Evolutionary conservation across 2,329 filamentous ascomycete genomes (phyloP), one percentile per base, ranked within the genome.

Genomic region (Aureobasidium vineae): DNA sequence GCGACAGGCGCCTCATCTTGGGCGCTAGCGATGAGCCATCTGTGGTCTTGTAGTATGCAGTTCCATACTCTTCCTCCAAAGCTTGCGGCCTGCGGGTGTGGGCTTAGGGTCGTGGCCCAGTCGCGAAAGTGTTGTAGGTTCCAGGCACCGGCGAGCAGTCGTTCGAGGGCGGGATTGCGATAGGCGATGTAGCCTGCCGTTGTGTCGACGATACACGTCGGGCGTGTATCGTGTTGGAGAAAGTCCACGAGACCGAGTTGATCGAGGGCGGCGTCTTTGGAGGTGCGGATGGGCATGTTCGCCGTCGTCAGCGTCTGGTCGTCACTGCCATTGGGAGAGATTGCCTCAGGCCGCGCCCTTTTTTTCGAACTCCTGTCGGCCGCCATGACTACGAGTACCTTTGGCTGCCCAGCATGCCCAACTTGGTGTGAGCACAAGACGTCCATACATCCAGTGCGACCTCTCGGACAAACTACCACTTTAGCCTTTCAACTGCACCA

Each of bases 51-150:
- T n/a, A 43, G 47, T 13, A 26, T 43, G 47, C 53, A 60, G 6
- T 41, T 61, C 64, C 64, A 66, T 19, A 19, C 23, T 52, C 43
- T 60, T 61, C 53, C 64, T 28, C 45, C 54, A 21, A 43, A 66
- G 13, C 2, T 26, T 1, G 21, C 13, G 11, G 26, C 7, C 11
- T n/a, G 26, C 10, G 38, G n/a, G 6, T 26, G 3, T 2, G 23
- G 26, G 6, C 11, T 60, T 8, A 66, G 21, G 8, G 64, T 31
- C 13, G 43, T 21, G 11, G 56, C 45, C 64, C 64, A 66, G n/a
- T 33, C 36, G 45, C 38, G 23, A 19, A 60, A 59, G 41, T 40
- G n/a, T 6, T 33, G 49, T 0, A 28, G 19, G 31, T 50, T 40
- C 59, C 59, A 49, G 3, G 52, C 8, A 21, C 31, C 19, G n/a